phyloP scores from a whole-genome alignment of 2,329 filamentous ascomycete species.

The Fusarium subglutinans region DNA sequence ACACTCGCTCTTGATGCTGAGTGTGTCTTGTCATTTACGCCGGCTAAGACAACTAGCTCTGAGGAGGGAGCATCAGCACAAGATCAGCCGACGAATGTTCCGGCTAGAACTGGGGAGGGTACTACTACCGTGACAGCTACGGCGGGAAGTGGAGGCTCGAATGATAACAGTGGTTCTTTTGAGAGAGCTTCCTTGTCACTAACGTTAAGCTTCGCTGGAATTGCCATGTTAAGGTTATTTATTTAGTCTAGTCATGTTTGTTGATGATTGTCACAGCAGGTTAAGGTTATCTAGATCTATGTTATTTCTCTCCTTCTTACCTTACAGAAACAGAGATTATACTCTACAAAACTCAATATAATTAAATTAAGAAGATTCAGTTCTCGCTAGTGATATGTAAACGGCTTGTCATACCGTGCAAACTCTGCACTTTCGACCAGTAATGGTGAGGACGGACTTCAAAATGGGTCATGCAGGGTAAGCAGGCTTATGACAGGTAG shows the following conservation, averaged over 20 bases:
- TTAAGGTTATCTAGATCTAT: no score
- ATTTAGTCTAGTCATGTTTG: no score
- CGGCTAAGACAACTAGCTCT: not conserved
- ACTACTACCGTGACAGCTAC: not conserved
- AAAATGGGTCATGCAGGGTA: not conserved
- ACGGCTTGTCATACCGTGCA: fast-evolving
- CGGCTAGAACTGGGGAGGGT: not conserved
- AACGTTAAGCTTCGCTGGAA: not conserved
- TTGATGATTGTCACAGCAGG: no score
- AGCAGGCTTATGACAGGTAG: no score
- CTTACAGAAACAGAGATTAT: no score
- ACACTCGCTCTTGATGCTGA: not conserved
- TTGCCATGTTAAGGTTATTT: fast-evolving
- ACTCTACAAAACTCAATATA: no score
- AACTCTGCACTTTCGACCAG: not conserved
- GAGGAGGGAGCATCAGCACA: not conserved
- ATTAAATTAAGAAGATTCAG: fast-evolving
- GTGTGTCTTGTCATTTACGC: not conserved
- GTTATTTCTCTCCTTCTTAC: fast-evolving
- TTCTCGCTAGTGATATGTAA: no score
- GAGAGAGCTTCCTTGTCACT: not conserved
- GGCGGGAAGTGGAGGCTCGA: fast-evolving
- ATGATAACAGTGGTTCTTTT: not conserved
- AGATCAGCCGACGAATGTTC: not conserved
- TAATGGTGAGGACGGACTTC: fast-evolving